phyloP scores from a whole-genome alignment of 2,329 filamentous ascomycete species.

The Aspergillus calidoustus region DNA sequence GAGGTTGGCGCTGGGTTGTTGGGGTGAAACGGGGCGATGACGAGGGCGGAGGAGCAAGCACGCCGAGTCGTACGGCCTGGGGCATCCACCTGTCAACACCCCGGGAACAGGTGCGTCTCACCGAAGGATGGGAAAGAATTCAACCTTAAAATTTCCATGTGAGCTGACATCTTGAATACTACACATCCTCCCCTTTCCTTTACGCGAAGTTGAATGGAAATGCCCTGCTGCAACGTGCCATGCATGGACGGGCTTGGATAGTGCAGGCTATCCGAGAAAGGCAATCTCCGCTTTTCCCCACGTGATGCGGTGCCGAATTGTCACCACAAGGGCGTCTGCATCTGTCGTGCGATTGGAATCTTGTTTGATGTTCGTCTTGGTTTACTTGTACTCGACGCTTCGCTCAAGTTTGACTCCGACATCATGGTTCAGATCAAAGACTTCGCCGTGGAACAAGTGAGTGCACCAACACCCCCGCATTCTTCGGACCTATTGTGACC shows the following conservation, averaged over 20 bases:
- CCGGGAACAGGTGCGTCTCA: not conserved
- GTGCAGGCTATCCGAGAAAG: constrained; percentile 9
- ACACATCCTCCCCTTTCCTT: not conserved
- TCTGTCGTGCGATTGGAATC: not conserved
- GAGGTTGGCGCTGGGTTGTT: not conserved
- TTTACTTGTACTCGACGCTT: not conserved
- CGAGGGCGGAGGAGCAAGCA: constrained; percentile 36
- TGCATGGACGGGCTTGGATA: not conserved
- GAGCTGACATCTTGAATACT: not conserved
- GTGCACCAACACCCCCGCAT: constrained; percentile 28
- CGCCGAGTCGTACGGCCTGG: constrained; percentile 23
- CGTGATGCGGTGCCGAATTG: constrained; percentile 9
- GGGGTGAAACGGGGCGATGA: constrained; percentile 33
- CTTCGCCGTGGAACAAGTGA: constrained; percentile 68
- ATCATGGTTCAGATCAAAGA: constrained; percentile 48
- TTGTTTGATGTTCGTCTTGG: not conserved
- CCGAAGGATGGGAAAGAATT: not conserved
- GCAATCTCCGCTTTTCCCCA: constrained; percentile 3
- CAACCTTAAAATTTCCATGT: not conserved
- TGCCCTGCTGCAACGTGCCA: not conserved
- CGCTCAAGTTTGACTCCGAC: not conserved
- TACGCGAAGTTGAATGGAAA: not conserved
- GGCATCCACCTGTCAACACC: constrained; percentile 22
- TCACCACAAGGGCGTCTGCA: not conserved
- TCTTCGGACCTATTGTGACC: not conserved